A percentile compares a stretch with the other conserved stretches of the same genome.
Conservation (phyloP, 441 rosid genomes). For the California macrophylla region DNA sequence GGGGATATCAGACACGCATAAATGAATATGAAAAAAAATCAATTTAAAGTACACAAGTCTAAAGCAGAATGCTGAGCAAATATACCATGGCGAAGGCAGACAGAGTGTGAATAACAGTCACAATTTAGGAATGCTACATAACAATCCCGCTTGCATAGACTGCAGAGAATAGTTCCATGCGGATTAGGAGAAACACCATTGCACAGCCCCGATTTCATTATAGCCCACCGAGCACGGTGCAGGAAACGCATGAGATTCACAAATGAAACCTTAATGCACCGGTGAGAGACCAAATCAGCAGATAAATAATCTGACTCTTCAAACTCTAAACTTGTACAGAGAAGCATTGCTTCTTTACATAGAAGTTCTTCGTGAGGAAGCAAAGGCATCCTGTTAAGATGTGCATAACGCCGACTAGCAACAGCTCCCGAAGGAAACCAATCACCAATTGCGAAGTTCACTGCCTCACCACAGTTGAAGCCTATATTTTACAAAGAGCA, state of each 20-base stretch:
- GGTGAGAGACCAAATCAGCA: constrained; percentile 52
- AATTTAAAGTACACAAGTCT: neutral
- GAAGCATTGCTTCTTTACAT: constrained; percentile 90
- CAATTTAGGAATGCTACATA: constrained; percentile 76
- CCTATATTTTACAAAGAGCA: constrained; percentile 35
- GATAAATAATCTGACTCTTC: constrained; percentile 52
- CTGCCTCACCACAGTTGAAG: constrained; percentile 99
- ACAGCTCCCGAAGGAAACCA: constrained; percentile 94
- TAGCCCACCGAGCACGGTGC: constrained; percentile 74
- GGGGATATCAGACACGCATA: constrained; percentile 7
- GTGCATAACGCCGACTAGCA: constrained; percentile 86
- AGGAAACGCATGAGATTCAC: constrained; percentile 73
- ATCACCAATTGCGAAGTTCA: constrained; percentile 91
- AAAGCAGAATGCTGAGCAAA: constrained; percentile 17
- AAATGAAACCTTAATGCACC: constrained; percentile 54
- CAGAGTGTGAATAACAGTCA: constrained; percentile 55
- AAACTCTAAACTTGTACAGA: constrained; percentile 35
- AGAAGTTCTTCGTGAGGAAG: constrained; percentile 97
- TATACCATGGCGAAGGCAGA: constrained; percentile 94
- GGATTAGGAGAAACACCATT: constrained; percentile 38
- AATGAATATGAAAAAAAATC: neutral
- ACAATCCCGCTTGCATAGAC: constrained; percentile 89
- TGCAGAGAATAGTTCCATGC: constrained; percentile 66
- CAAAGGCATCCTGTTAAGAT: constrained; percentile 76
- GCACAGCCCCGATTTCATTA: constrained; percentile 59